These are phyloP conservation scores for Physcomitrellopsis africana DNA, from an alignment of 225 moss, liverwort and hornwort genomes.

Conservation along the genomic window DNA sequence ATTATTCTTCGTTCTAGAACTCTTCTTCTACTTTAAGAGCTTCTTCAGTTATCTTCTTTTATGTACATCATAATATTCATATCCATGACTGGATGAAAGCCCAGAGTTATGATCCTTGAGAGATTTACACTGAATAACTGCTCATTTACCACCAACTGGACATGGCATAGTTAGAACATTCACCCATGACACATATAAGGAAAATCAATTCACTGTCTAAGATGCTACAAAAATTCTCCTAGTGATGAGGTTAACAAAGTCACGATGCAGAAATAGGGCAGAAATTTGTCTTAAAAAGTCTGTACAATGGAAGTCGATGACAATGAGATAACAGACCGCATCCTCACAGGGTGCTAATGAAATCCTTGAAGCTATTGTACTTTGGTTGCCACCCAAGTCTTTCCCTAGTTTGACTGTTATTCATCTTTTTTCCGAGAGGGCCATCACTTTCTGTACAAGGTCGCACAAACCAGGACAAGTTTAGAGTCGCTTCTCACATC, in stretches of 20 bases:
- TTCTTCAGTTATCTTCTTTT: no score
- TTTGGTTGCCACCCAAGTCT: slow-evolving; percentile 84
- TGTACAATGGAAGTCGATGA: slow-evolving; percentile 5
- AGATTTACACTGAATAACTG: neutral
- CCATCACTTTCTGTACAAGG: slow-evolving; percentile 72
- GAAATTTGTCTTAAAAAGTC: neutral
- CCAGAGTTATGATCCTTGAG: slow-evolving; percentile 10
- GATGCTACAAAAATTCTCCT: slow-evolving; percentile 20
- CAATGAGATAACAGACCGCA: neutral
- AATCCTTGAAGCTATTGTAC: slow-evolving; percentile 71
- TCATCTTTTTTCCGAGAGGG: slow-evolving; percentile 90
- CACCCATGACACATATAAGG: neutral
- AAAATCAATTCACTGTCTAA: neutral
- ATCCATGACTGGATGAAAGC: neutral
- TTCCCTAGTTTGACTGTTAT: slow-evolving; percentile 63
- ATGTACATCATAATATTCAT: neutral
- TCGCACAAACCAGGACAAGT: slow-evolving; percentile 17
- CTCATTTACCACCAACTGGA: neutral
- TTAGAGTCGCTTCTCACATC: slow-evolving; percentile 23
- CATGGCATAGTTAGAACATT: slow-evolving; percentile 19
- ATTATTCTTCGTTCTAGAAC: no score
- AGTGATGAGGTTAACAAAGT: slow-evolving; percentile 4
- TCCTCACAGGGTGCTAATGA: slow-evolving; percentile 53
- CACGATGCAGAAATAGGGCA: neutral
- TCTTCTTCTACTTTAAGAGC: no score